Conservation (phyloP, 768 basidiomycete genomes). For the Mycena polygramma region DNA sequence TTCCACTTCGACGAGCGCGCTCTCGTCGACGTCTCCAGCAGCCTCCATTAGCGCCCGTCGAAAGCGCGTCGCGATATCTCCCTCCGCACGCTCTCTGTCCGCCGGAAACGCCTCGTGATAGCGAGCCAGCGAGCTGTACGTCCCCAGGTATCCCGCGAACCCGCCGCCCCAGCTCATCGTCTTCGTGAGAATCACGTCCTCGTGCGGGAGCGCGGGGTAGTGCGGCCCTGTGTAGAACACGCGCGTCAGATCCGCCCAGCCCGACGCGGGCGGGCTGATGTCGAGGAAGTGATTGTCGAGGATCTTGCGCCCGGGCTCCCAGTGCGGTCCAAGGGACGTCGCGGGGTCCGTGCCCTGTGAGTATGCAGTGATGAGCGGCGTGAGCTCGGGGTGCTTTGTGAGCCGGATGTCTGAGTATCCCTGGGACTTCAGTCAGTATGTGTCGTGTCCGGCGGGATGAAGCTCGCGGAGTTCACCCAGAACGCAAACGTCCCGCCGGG, state of each 20-base stretch:
- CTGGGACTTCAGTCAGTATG: constrained; percentile 41
- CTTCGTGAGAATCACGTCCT: constrained; percentile 68
- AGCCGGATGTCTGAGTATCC: constrained; percentile 82
- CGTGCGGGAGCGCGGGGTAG: constrained; percentile 51
- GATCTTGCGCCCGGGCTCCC: constrained; percentile 87
- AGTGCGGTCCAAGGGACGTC: constrained; percentile 76
- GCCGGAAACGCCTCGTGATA: constrained; percentile 75
- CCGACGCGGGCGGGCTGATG: constrained; percentile 52
- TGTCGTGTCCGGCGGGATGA: neutral
- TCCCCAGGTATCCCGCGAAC: constrained; percentile 74
- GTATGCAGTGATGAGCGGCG: constrained; percentile 71
- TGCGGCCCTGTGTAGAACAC: constrained; percentile 69
- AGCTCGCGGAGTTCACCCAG: constrained; percentile 62
- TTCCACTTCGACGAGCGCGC: constrained; percentile 15
- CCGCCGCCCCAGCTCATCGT: constrained; percentile 69
- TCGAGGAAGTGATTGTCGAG: constrained; percentile 78
- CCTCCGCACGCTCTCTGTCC: constrained; percentile 62
- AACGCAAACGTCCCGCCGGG: constrained; percentile 76
- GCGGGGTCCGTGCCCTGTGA: constrained; percentile 68
- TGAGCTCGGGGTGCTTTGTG: constrained; percentile 66
- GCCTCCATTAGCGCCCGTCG: constrained; percentile 66
- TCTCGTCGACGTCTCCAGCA: constrained; percentile 34
- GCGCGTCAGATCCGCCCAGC: constrained; percentile 58
- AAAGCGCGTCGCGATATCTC: constrained; percentile 76
- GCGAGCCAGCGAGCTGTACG: constrained; percentile 77